Conservation (phyloP, 345 rosid genomes). For the Sisymbrium altissimum region DNA sequence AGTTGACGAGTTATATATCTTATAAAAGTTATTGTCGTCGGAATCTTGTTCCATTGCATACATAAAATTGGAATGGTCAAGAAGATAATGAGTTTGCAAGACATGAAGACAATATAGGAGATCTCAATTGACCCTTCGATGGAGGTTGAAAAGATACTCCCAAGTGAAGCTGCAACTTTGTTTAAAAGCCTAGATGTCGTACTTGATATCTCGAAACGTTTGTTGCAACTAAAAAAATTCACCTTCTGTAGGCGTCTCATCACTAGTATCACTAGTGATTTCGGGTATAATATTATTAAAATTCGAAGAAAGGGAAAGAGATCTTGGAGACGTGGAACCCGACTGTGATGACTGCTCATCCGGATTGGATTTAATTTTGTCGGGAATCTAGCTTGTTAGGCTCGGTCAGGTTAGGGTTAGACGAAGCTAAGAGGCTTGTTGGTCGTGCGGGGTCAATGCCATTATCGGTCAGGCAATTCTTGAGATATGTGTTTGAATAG, state of each 20-base stretch:
- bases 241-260: no score
- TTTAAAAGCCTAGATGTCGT: no score
- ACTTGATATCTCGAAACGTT: no score
- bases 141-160: neutral
- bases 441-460: constrained; percentile 53
- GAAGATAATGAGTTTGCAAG: neutral
- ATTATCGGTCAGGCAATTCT: constrained; percentile 52
- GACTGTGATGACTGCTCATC: neutral
- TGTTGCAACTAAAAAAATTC: no score
- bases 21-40: neutral
- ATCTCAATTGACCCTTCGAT: neutral
- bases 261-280: no score
- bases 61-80: no score
- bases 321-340: neutral
- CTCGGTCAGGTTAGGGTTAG: neutral
- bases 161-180: no score
- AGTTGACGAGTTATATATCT: neutral
- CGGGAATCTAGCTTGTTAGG: neutral
- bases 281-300: no score
- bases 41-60: neutral
- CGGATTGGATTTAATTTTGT: neutral
- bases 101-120: neutral
- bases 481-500: constrained; percentile 55
- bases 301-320: neutral
- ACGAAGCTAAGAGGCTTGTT: constrained; percentile 35